These are phyloP conservation scores for Hippophae tibetana DNA, from an alignment of 306 rosid genomes.

Conservation along the genomic window DNA sequence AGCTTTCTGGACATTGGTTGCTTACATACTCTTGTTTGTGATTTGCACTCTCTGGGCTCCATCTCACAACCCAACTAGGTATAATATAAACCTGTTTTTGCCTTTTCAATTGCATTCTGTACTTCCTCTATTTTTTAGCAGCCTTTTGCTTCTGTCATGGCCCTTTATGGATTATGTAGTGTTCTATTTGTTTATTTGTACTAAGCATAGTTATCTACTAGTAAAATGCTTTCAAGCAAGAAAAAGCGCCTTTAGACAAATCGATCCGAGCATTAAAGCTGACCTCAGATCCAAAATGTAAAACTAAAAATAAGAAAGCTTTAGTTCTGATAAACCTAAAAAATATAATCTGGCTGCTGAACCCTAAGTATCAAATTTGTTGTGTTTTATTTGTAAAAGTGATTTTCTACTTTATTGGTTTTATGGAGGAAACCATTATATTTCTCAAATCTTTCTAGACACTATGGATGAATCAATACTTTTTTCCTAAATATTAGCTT, in stretches of 20 bases:
- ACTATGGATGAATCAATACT: not conserved
- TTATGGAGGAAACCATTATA: not conserved
- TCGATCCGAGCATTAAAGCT: not conserved
- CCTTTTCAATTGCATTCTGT: not conserved
- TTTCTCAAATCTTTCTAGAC: not conserved
- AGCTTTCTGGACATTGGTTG: slow-evolving; percentile 66
- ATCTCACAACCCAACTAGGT: slow-evolving; percentile 68
- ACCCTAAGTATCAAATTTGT: no score
- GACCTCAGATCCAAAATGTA: not conserved
- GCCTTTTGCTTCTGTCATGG: not conserved
- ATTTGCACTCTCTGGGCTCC: slow-evolving; percentile 74
- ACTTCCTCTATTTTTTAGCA: slow-evolving; percentile 3
- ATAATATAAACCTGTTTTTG: slow-evolving; percentile 6
- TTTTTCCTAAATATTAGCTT: not conserved
- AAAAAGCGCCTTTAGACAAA: not conserved
- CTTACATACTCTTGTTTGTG: slow-evolving; percentile 42
- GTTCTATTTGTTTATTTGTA: not conserved
- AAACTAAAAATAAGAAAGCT: no score
- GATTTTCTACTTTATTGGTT: no score
- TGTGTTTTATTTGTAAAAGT: no score
- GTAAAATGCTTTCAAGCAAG: not conserved
- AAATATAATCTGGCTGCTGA: no score
- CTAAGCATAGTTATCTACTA: not conserved
- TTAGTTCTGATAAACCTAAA: no score
- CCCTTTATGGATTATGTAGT: not conserved